A percentile compares a stretch with the other conserved stretches of the same genome.
Evolutionary conservation across 139 green algal species (phyloP).

Genomic region (Coccomyxa sp.): DNA sequence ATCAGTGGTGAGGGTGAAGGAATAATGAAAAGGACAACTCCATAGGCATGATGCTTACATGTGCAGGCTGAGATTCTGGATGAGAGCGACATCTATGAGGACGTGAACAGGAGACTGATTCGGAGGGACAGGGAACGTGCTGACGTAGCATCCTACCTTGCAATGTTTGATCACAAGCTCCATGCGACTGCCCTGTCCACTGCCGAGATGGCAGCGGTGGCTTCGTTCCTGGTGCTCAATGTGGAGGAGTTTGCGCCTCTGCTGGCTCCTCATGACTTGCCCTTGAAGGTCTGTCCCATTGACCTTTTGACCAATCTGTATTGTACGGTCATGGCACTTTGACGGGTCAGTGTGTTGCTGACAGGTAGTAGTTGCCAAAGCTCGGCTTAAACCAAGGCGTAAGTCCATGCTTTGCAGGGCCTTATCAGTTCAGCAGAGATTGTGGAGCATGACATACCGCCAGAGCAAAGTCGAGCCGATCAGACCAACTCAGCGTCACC

Average conservation of each 20-base stretch:
- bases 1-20: no score
- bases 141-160: constrained; percentile 36
- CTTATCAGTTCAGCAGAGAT: constrained; percentile 20
- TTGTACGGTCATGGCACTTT: neutral
- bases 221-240: constrained; percentile 32
- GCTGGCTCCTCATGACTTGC: neutral
- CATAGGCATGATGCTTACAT: neutral
- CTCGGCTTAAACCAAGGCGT: neutral
- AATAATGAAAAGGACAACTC: neutral
- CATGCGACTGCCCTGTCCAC: constrained; percentile 12
- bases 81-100: constrained; percentile 47
- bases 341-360: neutral
- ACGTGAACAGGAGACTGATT: constrained; percentile 12
- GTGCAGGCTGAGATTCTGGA: constrained; percentile 56
- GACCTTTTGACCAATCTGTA: neutral
- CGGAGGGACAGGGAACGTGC: neutral
- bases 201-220: constrained; percentile 46
- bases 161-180: constrained; percentile 50
- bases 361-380: no score
- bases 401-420: constrained; percentile 4
- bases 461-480: no score
- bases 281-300: constrained; percentile 10
- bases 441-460: constrained; percentile 11
- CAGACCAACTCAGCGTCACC: no score
- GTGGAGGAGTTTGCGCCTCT: constrained; percentile 21